Conservation (phyloP, 176 grass and related monocot genomes). For the Rhipidocladum racemiflorum region DNA sequence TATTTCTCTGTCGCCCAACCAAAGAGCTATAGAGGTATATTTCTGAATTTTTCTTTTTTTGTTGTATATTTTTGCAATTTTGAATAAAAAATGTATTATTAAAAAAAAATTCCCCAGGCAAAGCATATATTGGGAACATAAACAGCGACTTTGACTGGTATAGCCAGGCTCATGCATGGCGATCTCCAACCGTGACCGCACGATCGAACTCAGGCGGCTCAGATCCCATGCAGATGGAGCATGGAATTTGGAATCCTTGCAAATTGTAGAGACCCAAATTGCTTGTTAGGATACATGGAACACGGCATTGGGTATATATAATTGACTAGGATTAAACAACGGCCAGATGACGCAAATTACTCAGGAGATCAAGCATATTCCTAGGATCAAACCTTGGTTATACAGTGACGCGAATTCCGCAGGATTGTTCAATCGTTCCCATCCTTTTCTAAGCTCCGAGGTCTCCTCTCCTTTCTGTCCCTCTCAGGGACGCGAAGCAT, state of each 20-base stretch:
- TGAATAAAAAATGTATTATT: no score
- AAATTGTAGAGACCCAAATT: neutral
- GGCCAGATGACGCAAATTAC: neutral
- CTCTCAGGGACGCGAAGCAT: no score
- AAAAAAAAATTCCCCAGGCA: no score
- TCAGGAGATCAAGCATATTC: conserved; percentile 28
- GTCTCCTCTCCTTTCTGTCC: neutral
- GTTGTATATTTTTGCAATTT: no score
- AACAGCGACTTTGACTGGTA: neutral
- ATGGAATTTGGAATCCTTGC: neutral
- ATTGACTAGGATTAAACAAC: conserved; percentile 30
- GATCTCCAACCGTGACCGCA: no score
- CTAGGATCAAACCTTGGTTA: conserved; percentile 22
- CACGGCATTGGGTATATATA: neutral
- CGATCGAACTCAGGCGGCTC: neutral
- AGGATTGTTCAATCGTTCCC: neutral
- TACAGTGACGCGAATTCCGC: neutral
- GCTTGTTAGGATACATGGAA: neutral
- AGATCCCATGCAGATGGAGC: neutral
- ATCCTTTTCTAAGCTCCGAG: neutral
- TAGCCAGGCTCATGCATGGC: neutral
- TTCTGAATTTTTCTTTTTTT: no score
- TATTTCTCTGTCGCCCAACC: no score
- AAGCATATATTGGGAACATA: conserved; percentile 22
- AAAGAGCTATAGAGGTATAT: no score